These are phyloP conservation scores for Leccinum boreale DNA, from an alignment of 768 basidiomycete species.

Conservation along the genomic window DNA sequence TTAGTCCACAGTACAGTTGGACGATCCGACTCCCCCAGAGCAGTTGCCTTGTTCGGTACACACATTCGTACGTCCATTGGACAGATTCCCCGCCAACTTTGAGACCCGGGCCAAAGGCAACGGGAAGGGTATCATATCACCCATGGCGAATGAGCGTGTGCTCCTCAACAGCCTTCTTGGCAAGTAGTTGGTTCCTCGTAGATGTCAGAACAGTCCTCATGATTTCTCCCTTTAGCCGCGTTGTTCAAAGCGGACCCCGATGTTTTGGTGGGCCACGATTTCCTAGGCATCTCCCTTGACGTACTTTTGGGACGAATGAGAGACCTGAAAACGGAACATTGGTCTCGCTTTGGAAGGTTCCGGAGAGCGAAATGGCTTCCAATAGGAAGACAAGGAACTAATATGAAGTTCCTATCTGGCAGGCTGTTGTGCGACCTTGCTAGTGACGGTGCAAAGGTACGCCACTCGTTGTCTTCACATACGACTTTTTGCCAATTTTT, in stretches of 20 bases:
- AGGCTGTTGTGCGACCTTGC: slow-evolving; percentile 89
- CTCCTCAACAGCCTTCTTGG: slow-evolving; percentile 83
- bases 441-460: slow-evolving; percentile 90
- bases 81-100: slow-evolving; percentile 81
- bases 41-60: slow-evolving; percentile 76
- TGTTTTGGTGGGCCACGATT: slow-evolving; percentile 92
- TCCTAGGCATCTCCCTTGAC: slow-evolving; percentile 85
- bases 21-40: slow-evolving; percentile 90
- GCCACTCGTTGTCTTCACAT: slow-evolving; percentile 11
- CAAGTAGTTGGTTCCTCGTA: slow-evolving; percentile 27
- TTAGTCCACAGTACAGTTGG: slow-evolving; percentile 64
- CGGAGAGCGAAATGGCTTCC: slow-evolving; percentile 78
- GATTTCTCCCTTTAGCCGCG: slow-evolving; percentile 43
- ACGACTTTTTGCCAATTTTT: not conserved
- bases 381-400: slow-evolving; percentile 79
- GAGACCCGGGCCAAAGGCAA: slow-evolving; percentile 64
- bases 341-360: slow-evolving; percentile 92
- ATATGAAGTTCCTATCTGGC: slow-evolving; percentile 79
- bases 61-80: slow-evolving; percentile 88
- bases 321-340: slow-evolving; percentile 87
- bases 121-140: slow-evolving; percentile 64
- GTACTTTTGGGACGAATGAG: slow-evolving; percentile 91
- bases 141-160: slow-evolving; percentile 80
- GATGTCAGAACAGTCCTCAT: not conserved
- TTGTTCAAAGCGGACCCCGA: slow-evolving; percentile 91